phyloP scores from a whole-genome alignment of 1,284 basidiomycete species.

The Melampsora larici-populina region DNA sequence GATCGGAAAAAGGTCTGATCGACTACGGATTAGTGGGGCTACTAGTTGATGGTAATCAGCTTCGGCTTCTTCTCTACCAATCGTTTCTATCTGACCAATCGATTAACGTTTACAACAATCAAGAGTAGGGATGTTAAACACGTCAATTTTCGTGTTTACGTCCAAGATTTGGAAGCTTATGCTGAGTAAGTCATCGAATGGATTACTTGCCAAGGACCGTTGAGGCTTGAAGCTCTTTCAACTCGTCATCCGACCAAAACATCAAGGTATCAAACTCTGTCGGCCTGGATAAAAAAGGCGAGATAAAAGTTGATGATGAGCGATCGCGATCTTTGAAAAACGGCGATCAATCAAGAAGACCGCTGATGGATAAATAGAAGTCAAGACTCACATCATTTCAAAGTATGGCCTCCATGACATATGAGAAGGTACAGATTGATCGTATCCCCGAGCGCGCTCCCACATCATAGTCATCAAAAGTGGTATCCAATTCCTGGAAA shows the following conservation, averaged over 20 bases:
- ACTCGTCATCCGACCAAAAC: conserved; percentile 79
- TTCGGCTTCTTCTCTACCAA: conserved; percentile 81
- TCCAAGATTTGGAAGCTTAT: not conserved
- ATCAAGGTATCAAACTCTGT: conserved; percentile 80
- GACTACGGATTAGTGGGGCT: conserved; percentile 59
- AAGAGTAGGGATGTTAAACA: conserved; percentile 1
- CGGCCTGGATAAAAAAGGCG: conserved; percentile 56
- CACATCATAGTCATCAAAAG: conserved; percentile 22
- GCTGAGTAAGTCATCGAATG: not conserved
- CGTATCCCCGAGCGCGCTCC: conserved; percentile 17
- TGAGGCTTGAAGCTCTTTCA: conserved; percentile 76
- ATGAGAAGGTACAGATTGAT: not conserved
- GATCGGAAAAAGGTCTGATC: conserved; percentile 68
- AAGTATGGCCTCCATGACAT: conserved; percentile 22
- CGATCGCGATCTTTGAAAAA: not conserved
- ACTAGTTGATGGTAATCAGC: conserved; percentile 62
- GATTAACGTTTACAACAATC: conserved; percentile 34
- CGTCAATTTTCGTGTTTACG: not conserved
- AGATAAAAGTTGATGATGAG: not conserved
- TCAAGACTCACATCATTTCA: conserved; percentile 10
- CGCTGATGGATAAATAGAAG: not conserved
- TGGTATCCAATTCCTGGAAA: conserved; percentile 8
- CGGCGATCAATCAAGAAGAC: not conserved
- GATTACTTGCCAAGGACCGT: conserved; percentile 70
- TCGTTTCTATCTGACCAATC: conserved; percentile 63